Conservation (phyloP, 1,284 basidiomycete genomes). For the Caloboletus firmus region DNA sequence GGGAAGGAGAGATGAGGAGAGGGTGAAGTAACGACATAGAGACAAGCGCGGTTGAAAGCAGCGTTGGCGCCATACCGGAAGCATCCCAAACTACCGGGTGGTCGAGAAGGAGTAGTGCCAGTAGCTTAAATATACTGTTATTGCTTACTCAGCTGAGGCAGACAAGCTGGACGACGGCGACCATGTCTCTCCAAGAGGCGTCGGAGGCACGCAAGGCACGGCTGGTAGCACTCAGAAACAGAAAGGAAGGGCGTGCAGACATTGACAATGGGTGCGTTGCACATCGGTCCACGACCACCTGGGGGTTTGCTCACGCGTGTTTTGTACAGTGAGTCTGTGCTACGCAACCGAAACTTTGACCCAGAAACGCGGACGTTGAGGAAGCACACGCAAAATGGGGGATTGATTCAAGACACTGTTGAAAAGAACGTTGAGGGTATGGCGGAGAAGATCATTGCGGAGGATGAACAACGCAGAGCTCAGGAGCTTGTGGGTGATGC, state of each 20-base stretch:
- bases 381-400: conserved; percentile 55
- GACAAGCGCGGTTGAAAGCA: conserved; percentile 33
- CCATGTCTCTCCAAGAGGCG: conserved; percentile 80
- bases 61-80: conserved; percentile 40
- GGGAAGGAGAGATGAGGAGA: conserved; percentile 39
- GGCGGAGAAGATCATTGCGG: conserved; percentile 78
- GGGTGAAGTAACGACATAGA: conserved; percentile 32
- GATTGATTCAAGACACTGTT: conserved; percentile 78
- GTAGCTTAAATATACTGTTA: too few species aligned
- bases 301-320: neutral
- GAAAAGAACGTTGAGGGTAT: conserved; percentile 85
- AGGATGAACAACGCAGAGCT: conserved; percentile 80
- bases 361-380: conserved; percentile 76
- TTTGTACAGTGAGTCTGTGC: conserved; percentile 47
- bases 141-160: conserved; percentile 30
- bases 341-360: conserved; percentile 85
- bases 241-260: conserved; percentile 63
- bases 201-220: conserved; percentile 86
- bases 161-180: conserved; percentile 1
- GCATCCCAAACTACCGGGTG: conserved; percentile 30
- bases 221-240: conserved; percentile 75
- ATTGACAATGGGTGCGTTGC: conserved; percentile 35
- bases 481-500: conserved; percentile 77
- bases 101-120: too few species aligned
- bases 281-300: neutral